These are phyloP conservation scores for Pezicula carpinea DNA, from an alignment of 2,329 filamentous ascomycete species.

Conservation along the genomic window DNA sequence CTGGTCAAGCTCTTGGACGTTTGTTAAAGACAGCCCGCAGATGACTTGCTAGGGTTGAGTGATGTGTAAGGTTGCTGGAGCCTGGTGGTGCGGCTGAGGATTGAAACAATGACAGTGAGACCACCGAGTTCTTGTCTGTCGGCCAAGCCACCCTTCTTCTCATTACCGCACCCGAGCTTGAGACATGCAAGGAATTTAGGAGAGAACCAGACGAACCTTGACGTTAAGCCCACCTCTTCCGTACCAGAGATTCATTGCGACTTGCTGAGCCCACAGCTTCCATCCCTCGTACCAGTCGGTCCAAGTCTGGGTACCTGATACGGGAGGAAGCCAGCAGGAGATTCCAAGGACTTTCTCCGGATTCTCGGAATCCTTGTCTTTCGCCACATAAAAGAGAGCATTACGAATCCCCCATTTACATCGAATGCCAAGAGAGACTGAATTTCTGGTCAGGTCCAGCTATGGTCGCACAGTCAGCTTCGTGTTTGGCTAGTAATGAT, in stretches of 20 bases:
- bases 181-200: slow-evolving; percentile 5
- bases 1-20: too few relatives aligned
- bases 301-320: slow-evolving; percentile 48
- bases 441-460: slow-evolving; percentile 45
- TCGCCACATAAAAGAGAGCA: slow-evolving; percentile 66
- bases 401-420: slow-evolving; percentile 68
- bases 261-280: slow-evolving; percentile 61
- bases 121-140: too few relatives aligned
- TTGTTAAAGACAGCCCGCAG: too few relatives aligned
- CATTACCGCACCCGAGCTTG: not conserved
- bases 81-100: too few relatives aligned
- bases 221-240: slow-evolving; percentile 65
- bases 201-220: slow-evolving; percentile 34
- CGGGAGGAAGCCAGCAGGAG: slow-evolving; percentile 67
- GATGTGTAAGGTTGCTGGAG: too few relatives aligned
- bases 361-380: slow-evolving; percentile 41
- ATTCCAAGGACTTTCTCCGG: slow-evolving; percentile 58
- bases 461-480: not conserved
- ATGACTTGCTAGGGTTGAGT: too few relatives aligned
- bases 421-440: slow-evolving; percentile 57
- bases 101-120: too few relatives aligned
- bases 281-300: slow-evolving; percentile 57
- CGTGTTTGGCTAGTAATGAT: not conserved
- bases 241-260: slow-evolving; percentile 62
- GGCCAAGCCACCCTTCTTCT: too few relatives aligned